A percentile compares a stretch with the other conserved stretches of the same genome.
Conservation (phyloP, 768 basidiomycete genomes). For the Clathrus columnatus region DNA sequence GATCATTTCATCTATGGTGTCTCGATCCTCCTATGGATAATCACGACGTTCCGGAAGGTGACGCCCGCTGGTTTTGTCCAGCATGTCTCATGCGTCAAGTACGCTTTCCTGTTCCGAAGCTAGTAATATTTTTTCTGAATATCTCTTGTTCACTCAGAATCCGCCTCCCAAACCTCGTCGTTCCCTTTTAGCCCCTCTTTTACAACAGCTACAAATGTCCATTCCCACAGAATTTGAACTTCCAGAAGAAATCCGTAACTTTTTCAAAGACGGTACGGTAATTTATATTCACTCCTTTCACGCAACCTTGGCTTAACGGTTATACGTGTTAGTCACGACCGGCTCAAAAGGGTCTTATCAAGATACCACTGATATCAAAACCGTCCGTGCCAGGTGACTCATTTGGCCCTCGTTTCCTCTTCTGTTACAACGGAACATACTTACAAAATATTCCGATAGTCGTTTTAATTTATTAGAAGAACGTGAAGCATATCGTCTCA, state of each 20-base stretch:
- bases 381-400: conserved; percentile 72
- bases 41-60: conserved; percentile 75
- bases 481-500: conserved; percentile 78
- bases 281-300: background rate
- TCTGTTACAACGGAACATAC: background rate
- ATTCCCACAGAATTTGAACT: conserved; percentile 81
- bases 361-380: conserved; percentile 67
- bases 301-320: background rate
- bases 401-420: conserved; percentile 11
- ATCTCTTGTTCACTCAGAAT: conserved; percentile 34
- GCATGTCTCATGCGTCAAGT: conserved; percentile 62
- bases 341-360: conserved; percentile 77
- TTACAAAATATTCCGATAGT: conserved; percentile 28
- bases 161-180: conserved; percentile 58
- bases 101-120: conserved; percentile 19
- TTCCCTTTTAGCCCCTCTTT: conserved; percentile 62
- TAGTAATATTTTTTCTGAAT: conserved; percentile 10
- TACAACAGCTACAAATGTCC: conserved; percentile 54
- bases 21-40: conserved; percentile 91
- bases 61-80: conserved; percentile 69
- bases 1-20: conserved; percentile 94
- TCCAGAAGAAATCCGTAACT: conserved; percentile 72
- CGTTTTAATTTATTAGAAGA: conserved; percentile 87
- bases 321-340: conserved; percentile 50
- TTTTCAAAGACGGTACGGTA: conserved; percentile 77